Evolutionary conservation across 2,329 filamentous ascomycete genomes (phyloP), one percentile per base, ranked within the genome.

Genomic region (Trichoderma simmonsii): DNA sequence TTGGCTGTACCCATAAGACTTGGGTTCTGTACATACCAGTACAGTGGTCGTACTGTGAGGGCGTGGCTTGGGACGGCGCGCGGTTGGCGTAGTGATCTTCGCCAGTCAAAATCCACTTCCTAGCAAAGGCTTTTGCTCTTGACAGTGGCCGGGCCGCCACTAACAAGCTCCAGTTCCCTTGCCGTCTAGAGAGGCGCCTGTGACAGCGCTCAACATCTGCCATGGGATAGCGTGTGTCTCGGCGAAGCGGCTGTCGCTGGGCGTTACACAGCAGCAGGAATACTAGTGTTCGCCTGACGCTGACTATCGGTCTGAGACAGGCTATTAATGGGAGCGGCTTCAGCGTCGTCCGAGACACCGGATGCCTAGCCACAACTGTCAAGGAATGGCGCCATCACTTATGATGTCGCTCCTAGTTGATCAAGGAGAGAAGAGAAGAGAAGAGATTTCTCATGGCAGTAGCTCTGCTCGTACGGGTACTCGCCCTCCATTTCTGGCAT

Each of bases 31-130:
- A 71, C 68, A 15, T 64, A 48, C n/a, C 60, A 36, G 48, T 3
- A 63, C 68, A 71, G 60, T 71, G 24, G 15, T 14, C 43, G n/a
- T 43, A 71, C 68, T 71, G 68, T 71, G 68, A 39, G 28, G 34
- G 30, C 36, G 62, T 71, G 70, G 63, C 70, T 56, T 43, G 28
- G 69, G 6, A 12, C 62, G 69, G 69, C 62, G 51, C 28, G 36
- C 43, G 69, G 62, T 67, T 71, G 69, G 69, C 69, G 69, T 36
- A 34, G 48, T 43, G 48, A 71, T 71, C 62, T 18, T 71, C 69
- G 48, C 62, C 69, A 66, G 66, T 62, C 6, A 26, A 24, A 69
- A 61, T 36, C n/a, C 36, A 21, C 28, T 28, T 32, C 56, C 30
- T n/a, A 61, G 56, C 66, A 39, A 51, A 54, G 63, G 30, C 30